Conservation (phyloP, 2,329 filamentous ascomycete genomes). For the Botryotinia narcissicola region DNA sequence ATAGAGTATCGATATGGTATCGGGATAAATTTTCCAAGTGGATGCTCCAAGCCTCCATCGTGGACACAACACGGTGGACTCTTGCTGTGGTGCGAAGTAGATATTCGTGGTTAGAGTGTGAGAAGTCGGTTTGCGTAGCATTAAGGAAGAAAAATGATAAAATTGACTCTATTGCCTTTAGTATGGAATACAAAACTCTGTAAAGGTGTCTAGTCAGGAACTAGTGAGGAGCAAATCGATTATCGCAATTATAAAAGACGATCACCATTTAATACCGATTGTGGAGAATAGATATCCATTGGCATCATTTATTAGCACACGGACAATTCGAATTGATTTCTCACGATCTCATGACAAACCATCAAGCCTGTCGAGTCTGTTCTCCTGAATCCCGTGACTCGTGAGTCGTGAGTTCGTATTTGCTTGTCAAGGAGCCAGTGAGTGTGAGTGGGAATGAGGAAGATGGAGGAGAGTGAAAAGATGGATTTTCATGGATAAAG, state of each 20-base stretch:
- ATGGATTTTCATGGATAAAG: not conserved
- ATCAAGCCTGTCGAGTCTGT: not conserved
- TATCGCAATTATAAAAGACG: constrained; percentile 13
- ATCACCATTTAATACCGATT: constrained; percentile 4
- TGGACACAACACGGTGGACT: not conserved
- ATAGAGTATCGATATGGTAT: not conserved
- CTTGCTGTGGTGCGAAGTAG: not conserved
- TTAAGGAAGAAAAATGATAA: not conserved
- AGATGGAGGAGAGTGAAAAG: not conserved
- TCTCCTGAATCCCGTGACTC: not conserved
- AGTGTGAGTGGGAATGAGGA: not conserved
- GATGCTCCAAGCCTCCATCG: not conserved
- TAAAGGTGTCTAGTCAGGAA: not conserved
- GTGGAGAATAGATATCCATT: not conserved
- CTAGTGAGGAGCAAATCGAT: constrained; percentile 5
- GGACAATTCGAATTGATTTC: not conserved
- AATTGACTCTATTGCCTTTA: not conserved
- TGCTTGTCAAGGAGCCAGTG: not conserved
- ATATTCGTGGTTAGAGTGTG: not conserved
- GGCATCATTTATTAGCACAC: not conserved
- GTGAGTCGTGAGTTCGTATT: not conserved
- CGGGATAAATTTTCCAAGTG: not conserved
- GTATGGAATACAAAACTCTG: not conserved
- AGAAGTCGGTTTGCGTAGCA: not conserved
- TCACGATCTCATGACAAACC: not conserved